Evolutionary conservation across 179 eudicot species (phyloP), one percentile per base, ranked within the genome.

Genomic region (Spinacia oleracea): DNA sequence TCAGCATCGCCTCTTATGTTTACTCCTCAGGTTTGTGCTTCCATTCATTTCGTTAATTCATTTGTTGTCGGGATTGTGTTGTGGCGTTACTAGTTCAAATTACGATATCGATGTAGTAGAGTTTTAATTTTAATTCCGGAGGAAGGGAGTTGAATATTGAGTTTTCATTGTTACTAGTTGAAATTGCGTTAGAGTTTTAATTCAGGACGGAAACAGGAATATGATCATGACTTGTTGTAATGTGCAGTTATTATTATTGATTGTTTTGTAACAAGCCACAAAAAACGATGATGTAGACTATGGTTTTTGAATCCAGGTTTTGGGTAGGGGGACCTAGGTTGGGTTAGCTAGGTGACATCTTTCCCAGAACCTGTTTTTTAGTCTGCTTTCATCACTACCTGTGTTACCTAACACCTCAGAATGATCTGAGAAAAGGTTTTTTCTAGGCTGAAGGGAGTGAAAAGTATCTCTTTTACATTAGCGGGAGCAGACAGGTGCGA

Each of bases 1-100:
- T 84, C 91, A 59, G 83, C 74, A 66, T 88, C 93, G 5, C 91
- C 91, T 23, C 87, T 87, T 77, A 76, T 87, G 88, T 88, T 89
- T 60, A 77, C 87, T 82, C 91, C 93, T 76, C 91, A 88, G 93
- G 93, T 90, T 67, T 59, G 14, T 34, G 9, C 21, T 12, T 14
- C 9, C 18, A 14, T 71, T 34, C 0, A 29, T 68, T 45, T 55
- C 7, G 18, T 45, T 29, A n/a, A n/a, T n/a, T n/a, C n/a, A n/a
- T n/a, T 79, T 66, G 56, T n/a, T 31, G 63, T 48, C 51, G 18
- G 51, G 51, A 48, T 48, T 48, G 14, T 11, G 51, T 46, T 46
- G 51, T 48, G 18, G 6, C 6, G 53, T 48, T 48, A 48, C 53
- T 48, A 3, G 53, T 48, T 48, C 53, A 48, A 48, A 48, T 48